Evolutionary conservation across 1,284 basidiomycete species (phyloP), one percentile per base, ranked within the genome.

Genomic region (Chalciporus piperatoides): DNA sequence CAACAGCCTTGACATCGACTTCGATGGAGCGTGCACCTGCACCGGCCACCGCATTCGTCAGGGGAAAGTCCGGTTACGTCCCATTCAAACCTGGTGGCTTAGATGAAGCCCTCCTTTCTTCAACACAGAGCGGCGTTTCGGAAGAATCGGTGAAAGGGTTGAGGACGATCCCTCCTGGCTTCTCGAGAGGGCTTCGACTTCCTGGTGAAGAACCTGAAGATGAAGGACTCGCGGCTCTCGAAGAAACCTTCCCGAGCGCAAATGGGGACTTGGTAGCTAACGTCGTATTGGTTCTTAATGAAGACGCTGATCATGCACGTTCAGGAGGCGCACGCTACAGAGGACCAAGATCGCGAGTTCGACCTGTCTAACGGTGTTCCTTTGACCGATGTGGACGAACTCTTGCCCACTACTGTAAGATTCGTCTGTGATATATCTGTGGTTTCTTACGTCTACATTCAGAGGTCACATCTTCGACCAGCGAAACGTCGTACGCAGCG

Each of bases 51-150:
- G 87, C 83, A 55, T 98, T 98, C 69, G 93, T 97, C 7, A 76
- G 94, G 52, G 95, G 95, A 42, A 97, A 95, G 68, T 89, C 92
- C 27, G 89, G 90, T 21, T 85, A 95, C 68, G 82, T 96, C 2
- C 95, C 95, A 0, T 97, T 97, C 69, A 80, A 84, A 71, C 94
- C 94, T 7, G 95, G 95, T 46, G 94, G 95, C 8, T 73, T 96
- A 23, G 86, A 88, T 41, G 81, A 82, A 56, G 70, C 73, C 2
- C 55, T 74, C n/a, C 59, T 74, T 48, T 69, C 69, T 25, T 60
- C 70, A 15, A 61, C 61, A 38, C 71, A 70, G 40, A 56, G 68
- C 11, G 61, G 62, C 14, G 61, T 67, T 7, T 62, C 69, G 23
- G 62, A 65, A 17, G 67, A 69, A 44, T 57, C 54, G 14, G 61